These are phyloP conservation scores for Exidia glandulosa DNA, from an alignment of 768 basidiomycete species.

Conservation along the genomic window DNA sequence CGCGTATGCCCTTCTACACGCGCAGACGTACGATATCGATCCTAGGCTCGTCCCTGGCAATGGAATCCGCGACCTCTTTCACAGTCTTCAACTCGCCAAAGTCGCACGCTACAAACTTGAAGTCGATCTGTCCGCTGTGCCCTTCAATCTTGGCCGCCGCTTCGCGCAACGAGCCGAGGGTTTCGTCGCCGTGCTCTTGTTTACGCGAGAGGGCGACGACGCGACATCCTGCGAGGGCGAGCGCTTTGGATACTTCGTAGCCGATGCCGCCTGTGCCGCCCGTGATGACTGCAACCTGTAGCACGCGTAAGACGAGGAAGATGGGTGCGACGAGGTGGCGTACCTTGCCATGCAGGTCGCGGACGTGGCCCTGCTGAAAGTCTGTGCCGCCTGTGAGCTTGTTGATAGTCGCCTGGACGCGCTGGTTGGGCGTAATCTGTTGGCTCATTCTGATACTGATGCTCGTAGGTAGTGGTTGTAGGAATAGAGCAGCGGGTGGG, in stretches of 20 bases:
- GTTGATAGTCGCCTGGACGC: neutral
- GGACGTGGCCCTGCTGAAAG: neutral
- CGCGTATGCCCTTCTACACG: neutral
- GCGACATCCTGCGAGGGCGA: constrained; percentile 18
- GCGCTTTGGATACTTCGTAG: constrained; percentile 19
- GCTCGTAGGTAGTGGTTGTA: too few species aligned
- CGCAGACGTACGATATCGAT: constrained; percentile 10
- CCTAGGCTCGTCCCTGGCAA: constrained; percentile 9
- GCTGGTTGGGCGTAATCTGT: too few species aligned
- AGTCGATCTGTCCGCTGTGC: constrained; percentile 16
- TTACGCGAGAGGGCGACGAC: constrained; percentile 16
- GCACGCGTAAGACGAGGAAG: neutral
- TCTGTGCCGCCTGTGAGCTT: neutral
- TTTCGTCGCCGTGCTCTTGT: constrained; percentile 15
- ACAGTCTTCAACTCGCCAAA: constrained; percentile 16
- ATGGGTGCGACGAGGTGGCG: neutral
- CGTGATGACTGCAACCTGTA: constrained; percentile 19
- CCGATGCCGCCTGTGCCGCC: constrained; percentile 21
- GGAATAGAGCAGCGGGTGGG: too few species aligned
- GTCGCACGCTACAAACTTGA: constrained; percentile 18
- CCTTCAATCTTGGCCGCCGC: neutral
- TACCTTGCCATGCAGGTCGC: neutral
- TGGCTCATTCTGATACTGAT: too few species aligned
- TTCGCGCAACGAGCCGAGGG: constrained; percentile 12
- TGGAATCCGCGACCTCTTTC: constrained; percentile 16